These are phyloP conservation scores for Kurtzmaniella natalensis DNA, from an alignment of 1,139 yeast species.

Conservation along the genomic window DNA sequence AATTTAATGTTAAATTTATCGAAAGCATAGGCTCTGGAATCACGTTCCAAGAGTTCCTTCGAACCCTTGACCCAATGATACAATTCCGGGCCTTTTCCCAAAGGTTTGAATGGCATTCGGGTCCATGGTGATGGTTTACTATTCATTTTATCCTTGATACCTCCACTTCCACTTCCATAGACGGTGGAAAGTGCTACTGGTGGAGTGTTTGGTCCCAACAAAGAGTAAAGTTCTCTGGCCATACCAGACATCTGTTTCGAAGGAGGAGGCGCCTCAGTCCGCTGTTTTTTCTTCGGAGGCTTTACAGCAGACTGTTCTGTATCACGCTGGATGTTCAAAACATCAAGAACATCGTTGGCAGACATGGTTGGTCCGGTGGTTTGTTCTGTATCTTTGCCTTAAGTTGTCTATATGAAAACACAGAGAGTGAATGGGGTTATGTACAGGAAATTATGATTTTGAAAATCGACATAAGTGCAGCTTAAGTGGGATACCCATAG, in stretches of 20 bases:
- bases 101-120: conserved; percentile 53
- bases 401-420: no score
- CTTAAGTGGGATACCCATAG: no score
- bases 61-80: conserved; percentile 90
- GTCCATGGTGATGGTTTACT: conserved; percentile 84
- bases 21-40: conserved; percentile 60
- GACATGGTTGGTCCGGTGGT: conserved; percentile 30
- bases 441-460: no score
- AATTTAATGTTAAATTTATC: conserved; percentile 70
- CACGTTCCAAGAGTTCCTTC: conserved; percentile 42
- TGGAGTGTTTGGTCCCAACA: conserved; percentile 90
- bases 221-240: conserved; percentile 83
- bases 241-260: conserved; percentile 60
- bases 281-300: conserved; percentile 40
- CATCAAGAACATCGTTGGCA: conserved; percentile 70
- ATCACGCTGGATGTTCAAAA: conserved; percentile 59
- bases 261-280: conserved; percentile 21
- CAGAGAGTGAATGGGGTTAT: no score
- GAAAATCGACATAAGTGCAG: no score
- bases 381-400: no score
- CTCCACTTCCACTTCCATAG: conserved; percentile 17
- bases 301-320: conserved; percentile 17
- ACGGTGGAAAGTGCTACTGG: conserved; percentile 62
- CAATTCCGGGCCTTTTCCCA: conserved; percentile 46
- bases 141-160: conserved; percentile 61